A percentile compares a stretch with the other conserved stretches of the same genome.
Evolutionary conservation across 2,329 filamentous ascomycete genomes (phyloP).

Genomic region (Aspergillus ochraceus): DNA sequence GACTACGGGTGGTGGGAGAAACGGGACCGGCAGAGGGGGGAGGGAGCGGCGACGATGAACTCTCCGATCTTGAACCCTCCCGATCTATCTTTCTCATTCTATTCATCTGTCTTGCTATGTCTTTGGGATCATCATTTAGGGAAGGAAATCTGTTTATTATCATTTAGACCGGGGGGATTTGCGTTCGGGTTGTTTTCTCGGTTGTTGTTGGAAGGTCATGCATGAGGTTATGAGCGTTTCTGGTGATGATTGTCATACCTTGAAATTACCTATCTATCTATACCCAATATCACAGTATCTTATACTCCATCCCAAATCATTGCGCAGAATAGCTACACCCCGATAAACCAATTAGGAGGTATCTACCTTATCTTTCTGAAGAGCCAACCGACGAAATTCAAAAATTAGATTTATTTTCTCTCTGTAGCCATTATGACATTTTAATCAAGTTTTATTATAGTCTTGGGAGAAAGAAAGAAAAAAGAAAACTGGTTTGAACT

Average conservation of each 20-base stretch:
- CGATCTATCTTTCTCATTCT: not conserved
- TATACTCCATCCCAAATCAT: not conserved
- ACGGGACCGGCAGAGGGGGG: conserved; percentile 24
- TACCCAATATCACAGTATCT: not conserved
- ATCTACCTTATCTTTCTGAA: no score
- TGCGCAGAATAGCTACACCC: no score
- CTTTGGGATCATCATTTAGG: not conserved
- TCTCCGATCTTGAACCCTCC: not conserved
- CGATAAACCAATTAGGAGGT: no score
- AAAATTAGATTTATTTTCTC: no score
- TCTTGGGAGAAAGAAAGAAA: not conserved
- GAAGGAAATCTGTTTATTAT: not conserved
- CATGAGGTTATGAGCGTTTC: not conserved
- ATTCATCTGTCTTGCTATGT: not conserved
- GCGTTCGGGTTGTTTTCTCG: not conserved
- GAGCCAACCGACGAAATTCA: not conserved
- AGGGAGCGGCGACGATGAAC: conserved; percentile 34
- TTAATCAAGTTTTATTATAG: not conserved
- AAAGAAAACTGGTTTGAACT: not conserved
- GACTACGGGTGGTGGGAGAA: conserved; percentile 14
- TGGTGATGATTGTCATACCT: not conserved
- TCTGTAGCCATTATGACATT: not conserved
- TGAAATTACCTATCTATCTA: not conserved
- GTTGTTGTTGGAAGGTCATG: not conserved
- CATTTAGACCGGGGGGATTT: not conserved